Evolutionary conservation across 139 green algal species (phyloP), one percentile per base, ranked within the genome.

Genomic region (Chlamydomonas sp.): DNA sequence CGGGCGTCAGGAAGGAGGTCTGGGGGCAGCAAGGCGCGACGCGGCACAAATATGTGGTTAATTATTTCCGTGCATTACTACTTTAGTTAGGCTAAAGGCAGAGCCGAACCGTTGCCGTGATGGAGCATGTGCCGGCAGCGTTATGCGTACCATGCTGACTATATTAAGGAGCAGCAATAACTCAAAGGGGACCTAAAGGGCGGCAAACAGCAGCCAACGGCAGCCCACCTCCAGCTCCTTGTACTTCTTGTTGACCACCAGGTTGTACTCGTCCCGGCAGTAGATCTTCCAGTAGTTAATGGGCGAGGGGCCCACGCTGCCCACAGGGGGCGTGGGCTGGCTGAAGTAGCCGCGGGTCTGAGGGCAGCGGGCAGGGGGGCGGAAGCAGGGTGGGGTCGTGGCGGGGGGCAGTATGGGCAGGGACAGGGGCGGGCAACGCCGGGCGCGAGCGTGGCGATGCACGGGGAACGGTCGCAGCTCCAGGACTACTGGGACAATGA

Each of bases 1-100:
- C 94, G 4, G 96, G 96, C 2, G 96, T 98, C 73, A 98, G 85
- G 87, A 89, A 88, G 15, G 78, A 89, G 1, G 77, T 72, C 80
- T 90, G 81, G 15, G 31, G 31, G 31, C 31, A 49, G 31, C 31
- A 49, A 49, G 58, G 1, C 67, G 63, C 4, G 68, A 10, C 7
- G 17, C 1, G 2, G 12, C 49, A 74, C 72, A 14, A 16, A 87
- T 80, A 63, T 91, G 66, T 16, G 91, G 80, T 18, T 86, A 0
- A 49, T 49, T 49, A 49, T 49, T 49, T 49, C 31, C 31, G 31
- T 49, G 31, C 31, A 49, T 49, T 49, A 49, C 31, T 49, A 49
- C 31, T 49, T 49, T 49, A 49, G 31, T 49, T 49, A 49, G 31
- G 31, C 31, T 49, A 49, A 49, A 49, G 31, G 31, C 31, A 49